Conservation (phyloP, 768 basidiomycete species). For the Leccinum truebloodii region DNA sequence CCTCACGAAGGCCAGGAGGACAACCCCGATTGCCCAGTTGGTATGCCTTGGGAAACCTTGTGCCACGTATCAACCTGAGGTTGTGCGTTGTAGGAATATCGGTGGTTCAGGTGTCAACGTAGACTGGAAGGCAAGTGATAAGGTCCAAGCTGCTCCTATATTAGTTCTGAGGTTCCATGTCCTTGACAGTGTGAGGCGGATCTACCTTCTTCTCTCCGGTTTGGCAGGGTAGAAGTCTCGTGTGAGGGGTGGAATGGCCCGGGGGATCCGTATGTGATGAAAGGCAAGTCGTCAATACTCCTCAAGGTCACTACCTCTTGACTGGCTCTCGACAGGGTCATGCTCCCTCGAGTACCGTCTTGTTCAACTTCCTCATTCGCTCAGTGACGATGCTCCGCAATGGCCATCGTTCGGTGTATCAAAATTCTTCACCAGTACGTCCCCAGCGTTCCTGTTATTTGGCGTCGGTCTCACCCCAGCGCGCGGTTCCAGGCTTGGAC, state of each 20-base stretch:
- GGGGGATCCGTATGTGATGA: conserved; percentile 82
- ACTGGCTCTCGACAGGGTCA: conserved; percentile 53
- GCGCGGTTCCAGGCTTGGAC: conserved; percentile 43
- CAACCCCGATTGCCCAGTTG: conserved; percentile 72
- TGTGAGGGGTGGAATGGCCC: conserved; percentile 90
- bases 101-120: conserved; percentile 78
- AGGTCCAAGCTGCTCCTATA: conserved; percentile 1
- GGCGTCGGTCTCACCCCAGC: background rate
- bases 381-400: conserved; percentile 19
- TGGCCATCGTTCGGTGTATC: conserved; percentile 14
- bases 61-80: conserved; percentile 74
- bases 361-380: conserved; percentile 57
- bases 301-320: background rate
- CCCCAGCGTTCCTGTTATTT: background rate
- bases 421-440: conserved; percentile 27
- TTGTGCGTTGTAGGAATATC: conserved; percentile 79
- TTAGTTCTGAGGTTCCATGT: conserved; percentile 10
- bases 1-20: conserved; percentile 66
- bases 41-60: conserved; percentile 81
- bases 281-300: conserved; percentile 51
- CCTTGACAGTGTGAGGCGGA: conserved; percentile 82
- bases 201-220: conserved; percentile 76
- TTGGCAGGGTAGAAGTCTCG: conserved; percentile 82
- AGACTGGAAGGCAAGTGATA: conserved; percentile 79
- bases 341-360: conserved; percentile 87